phyloP scores from a whole-genome alignment of 371 early-diverging fungal genomes.

The Mortierella sp. region DNA sequence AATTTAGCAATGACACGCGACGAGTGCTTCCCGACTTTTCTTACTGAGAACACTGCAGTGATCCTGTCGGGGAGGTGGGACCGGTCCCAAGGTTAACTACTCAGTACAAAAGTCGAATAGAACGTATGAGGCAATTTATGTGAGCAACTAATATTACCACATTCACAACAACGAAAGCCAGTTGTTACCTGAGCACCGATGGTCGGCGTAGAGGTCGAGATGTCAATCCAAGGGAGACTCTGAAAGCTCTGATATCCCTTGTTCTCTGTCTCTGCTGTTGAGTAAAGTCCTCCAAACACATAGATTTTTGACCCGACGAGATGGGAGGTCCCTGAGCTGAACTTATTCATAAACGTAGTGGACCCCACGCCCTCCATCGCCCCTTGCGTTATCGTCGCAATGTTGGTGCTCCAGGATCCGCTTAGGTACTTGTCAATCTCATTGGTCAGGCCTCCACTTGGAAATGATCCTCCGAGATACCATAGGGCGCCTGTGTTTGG shows the following conservation, averaged over 20 bases:
- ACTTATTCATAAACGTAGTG: constrained; percentile 4
- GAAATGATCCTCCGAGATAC: constrained; percentile 29
- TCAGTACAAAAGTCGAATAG: not conserved
- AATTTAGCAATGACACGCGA: too few species aligned
- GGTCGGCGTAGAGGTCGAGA: constrained; percentile 23
- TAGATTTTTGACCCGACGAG: constrained; percentile 21
- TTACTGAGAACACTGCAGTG: constrained; percentile 52
- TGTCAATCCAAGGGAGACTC: constrained; percentile 27
- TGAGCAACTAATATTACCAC: not conserved
- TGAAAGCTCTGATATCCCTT: constrained; percentile 45
- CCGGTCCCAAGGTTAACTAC: constrained; percentile 22
- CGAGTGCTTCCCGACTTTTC: not conserved
- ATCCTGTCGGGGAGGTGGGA: constrained; percentile 31
- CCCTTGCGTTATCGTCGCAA: not conserved
- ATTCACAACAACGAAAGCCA: not conserved
- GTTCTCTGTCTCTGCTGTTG: not conserved
- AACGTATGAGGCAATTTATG: not conserved
- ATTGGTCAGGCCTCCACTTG: constrained; percentile 3
- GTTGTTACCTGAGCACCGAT: constrained; percentile 27
- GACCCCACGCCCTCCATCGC: not conserved
- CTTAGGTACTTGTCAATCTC: constrained; percentile 31
- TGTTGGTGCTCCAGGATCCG: constrained; percentile 36
- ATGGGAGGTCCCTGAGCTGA: constrained; percentile 42
- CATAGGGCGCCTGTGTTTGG: constrained; percentile 21
- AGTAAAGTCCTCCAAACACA: constrained; percentile 37